phyloP scores from a whole-genome alignment of 192 early-diverging fungal species.

The Coemansia sp. region DNA sequence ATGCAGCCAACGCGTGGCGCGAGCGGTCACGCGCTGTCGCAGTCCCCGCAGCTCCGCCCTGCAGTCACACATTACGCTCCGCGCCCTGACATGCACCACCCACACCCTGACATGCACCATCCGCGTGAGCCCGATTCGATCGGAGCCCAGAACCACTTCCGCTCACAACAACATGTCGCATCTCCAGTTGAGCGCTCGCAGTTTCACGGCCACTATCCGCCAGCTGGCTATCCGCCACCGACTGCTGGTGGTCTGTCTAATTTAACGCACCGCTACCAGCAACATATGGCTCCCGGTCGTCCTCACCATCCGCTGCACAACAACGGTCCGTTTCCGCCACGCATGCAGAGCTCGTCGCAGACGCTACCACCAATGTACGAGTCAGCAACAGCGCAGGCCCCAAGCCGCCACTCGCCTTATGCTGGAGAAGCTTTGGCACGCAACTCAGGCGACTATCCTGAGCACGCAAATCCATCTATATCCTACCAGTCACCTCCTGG shows the following conservation, averaged over 20 bases:
- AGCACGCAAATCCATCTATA: slow-evolving; percentile 6
- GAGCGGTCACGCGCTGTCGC: slow-evolving; percentile 18
- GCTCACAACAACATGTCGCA: slow-evolving; percentile 13
- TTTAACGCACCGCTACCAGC: neutral
- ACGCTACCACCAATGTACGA: slow-evolving; percentile 21
- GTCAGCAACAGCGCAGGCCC: slow-evolving; percentile 2
- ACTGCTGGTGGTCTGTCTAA: neutral
- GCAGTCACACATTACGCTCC: slow-evolving; percentile 2
- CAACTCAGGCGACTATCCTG: slow-evolving; percentile 15
- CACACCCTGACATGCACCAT: neutral
- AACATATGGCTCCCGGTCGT: slow-evolving; percentile 6
- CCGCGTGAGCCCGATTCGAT: slow-evolving; percentile 2
- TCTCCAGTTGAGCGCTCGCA: neutral
- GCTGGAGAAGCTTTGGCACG: slow-evolving; percentile 2
- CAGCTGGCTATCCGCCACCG: neutral
- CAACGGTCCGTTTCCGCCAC: slow-evolving; percentile 11
- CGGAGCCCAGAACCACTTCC: slow-evolving; percentile 13
- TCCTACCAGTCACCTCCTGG: neutral
- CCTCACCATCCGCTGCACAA: slow-evolving; percentile 4
- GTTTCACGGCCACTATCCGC: neutral
- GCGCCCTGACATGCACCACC: slow-evolving; percentile 4
- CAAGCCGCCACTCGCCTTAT: slow-evolving; percentile 13
- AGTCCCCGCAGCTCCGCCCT: slow-evolving; percentile 24
- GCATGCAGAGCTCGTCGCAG: slow-evolving; percentile 9
- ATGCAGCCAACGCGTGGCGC: slow-evolving; percentile 7